Evolutionary conservation across 768 basidiomycete species (phyloP).

Genomic region (Phylloporus arenicola): DNA sequence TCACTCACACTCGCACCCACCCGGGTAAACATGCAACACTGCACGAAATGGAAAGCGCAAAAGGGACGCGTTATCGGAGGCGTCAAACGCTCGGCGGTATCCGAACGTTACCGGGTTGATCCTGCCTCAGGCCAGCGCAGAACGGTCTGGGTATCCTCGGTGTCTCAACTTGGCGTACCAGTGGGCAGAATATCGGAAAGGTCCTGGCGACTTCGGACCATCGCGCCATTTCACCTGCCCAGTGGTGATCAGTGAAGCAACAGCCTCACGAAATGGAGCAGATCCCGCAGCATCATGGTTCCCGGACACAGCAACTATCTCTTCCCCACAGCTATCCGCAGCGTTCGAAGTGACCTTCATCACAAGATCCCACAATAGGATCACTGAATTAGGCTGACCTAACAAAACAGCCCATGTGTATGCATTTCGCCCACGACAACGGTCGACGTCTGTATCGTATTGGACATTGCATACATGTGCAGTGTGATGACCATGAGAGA

Average conservation of each 20-base stretch:
- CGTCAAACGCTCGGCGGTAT: not conserved
- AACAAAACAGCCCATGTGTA: too few relatives aligned
- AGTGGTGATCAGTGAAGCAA: not conserved
- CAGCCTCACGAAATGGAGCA: not conserved
- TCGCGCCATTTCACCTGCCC: not conserved
- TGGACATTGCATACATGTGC: not conserved
- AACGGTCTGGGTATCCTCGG: too few relatives aligned
- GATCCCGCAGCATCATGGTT: not conserved
- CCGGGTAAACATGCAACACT: too few relatives aligned
- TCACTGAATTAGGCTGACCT: not conserved
- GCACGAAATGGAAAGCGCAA: too few relatives aligned
- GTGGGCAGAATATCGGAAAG: not conserved
- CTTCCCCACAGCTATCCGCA: not conserved
- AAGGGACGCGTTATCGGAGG: too few relatives aligned
- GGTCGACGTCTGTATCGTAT: not conserved
- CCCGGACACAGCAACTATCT: not conserved
- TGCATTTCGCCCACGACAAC: too few relatives aligned
- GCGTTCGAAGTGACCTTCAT: not conserved
- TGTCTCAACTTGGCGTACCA: not conserved
- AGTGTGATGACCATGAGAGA: conserved; percentile 11
- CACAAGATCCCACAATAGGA: not conserved
- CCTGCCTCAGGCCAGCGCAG: not conserved
- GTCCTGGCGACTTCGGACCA: not conserved
- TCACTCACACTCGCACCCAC: too few relatives aligned
- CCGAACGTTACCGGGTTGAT: not conserved